Percentiles rank a stretch among this genome's conserved stretches.
phyloP scores from a whole-genome alignment of 2,329 filamentous ascomycete species.

The Microcyclospora tardicrescens region DNA sequence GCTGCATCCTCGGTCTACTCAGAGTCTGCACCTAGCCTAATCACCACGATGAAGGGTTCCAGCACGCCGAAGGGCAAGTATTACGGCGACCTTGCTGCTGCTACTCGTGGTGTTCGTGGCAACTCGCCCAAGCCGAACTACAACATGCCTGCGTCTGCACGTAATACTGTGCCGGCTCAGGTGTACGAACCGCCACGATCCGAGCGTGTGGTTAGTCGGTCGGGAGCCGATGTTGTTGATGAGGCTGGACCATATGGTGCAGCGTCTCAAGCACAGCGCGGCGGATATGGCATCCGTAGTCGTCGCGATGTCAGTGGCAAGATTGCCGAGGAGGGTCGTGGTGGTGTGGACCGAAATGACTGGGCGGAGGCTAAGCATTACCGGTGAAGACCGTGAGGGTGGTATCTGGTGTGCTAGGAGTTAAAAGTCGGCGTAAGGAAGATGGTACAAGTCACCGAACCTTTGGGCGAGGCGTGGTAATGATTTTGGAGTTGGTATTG shows the following conservation, averaged over 20 bases:
- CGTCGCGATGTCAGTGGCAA: slow-evolving; percentile 59
- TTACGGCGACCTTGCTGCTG: slow-evolving; percentile 36
- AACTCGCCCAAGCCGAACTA: slow-evolving; percentile 1
- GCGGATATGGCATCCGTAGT: slow-evolving; percentile 19
- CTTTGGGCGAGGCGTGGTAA: no score
- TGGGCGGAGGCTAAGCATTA: no score
- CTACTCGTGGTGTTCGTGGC: slow-evolving; percentile 26
- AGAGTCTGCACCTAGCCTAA: slow-evolving; percentile 18
- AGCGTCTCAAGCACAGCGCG: slow-evolving; percentile 12
- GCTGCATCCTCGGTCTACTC: slow-evolving; percentile 22
- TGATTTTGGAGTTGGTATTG: neutral
- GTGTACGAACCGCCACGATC: slow-evolving; percentile 6
- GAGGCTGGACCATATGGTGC: slow-evolving; percentile 16
- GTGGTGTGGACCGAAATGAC: slow-evolving; percentile 6
- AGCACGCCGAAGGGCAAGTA: slow-evolving; percentile 30
- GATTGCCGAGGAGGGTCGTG: slow-evolving; percentile 56
- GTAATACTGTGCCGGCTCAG: neutral
- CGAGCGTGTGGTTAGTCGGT: slow-evolving; percentile 31
- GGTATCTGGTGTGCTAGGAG: no score
- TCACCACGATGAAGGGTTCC: slow-evolving; percentile 6
- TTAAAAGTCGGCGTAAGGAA: no score
- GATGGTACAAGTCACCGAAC: no score
- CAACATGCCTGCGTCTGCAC: slow-evolving; percentile 4
- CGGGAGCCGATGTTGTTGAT: slow-evolving; percentile 34
- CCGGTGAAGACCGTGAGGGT: no score